phyloP scores from a whole-genome alignment of 148 eudicot genomes.

The Spergularia marina region DNA sequence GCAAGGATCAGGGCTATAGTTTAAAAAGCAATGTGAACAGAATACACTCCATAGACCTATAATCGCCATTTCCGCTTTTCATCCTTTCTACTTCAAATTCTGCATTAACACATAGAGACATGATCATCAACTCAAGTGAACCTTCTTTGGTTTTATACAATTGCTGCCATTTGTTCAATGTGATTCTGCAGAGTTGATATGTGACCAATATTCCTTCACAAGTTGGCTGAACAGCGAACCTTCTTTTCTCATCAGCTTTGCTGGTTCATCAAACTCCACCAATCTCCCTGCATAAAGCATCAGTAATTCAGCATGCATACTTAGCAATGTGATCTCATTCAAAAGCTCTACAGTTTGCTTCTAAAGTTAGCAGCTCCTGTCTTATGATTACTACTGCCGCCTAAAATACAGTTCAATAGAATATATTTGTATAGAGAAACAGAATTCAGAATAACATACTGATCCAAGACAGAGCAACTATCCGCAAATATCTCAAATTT shows the following conservation, averaged over 20 bases:
- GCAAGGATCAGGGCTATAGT: conserved; percentile 29
- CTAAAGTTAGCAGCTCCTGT: background rate
- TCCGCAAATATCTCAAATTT: too few species aligned
- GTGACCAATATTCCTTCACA: background rate
- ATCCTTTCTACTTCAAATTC: too few species aligned
- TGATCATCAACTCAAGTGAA: too few species aligned
- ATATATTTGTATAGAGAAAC: background rate
- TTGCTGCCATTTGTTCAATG: background rate
- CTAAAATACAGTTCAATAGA: background rate
- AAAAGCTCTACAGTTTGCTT: background rate
- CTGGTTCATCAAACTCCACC: background rate
- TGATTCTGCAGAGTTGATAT: background rate
- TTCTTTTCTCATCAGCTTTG: background rate
- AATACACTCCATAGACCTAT: conserved; percentile 23
- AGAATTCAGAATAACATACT: background rate
- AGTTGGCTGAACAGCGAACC: background rate
- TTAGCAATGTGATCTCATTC: background rate
- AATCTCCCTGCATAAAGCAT: conserved; percentile 6
- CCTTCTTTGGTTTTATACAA: too few species aligned
- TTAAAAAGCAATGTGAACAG: conserved; percentile 26
- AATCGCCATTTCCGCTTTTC: background rate
- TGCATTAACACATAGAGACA: too few species aligned
- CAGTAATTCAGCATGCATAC: background rate
- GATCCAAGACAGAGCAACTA: background rate
- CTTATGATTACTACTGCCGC: background rate